Evolutionary conservation across 805 yeast species (phyloP).

Genomic region (Dipodascopsis uninucleata): DNA sequence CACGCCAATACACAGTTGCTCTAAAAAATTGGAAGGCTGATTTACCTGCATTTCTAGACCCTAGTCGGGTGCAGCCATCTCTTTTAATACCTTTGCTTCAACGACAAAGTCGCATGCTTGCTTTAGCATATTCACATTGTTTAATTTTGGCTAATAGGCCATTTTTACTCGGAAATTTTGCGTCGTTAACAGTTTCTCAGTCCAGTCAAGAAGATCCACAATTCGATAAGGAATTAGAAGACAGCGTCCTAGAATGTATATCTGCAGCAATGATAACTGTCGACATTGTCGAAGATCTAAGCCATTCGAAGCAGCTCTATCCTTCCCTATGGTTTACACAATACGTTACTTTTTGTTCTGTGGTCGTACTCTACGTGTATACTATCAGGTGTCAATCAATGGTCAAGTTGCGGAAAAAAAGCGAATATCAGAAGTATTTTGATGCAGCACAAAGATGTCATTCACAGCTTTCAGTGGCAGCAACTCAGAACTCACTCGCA

Average conservation of each 20-base stretch:
- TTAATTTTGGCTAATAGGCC: slow-evolving; percentile 22
- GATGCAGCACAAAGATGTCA: slow-evolving; percentile 24
- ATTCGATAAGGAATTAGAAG: slow-evolving; percentile 6
- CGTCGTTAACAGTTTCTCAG: slow-evolving; percentile 12
- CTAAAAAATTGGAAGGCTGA: slow-evolving; percentile 13
- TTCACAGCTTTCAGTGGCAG: slow-evolving; percentile 16
- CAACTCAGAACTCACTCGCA: slow-evolving; percentile 21
- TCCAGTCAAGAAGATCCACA: slow-evolving; percentile 1
- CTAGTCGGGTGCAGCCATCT: slow-evolving; percentile 10
- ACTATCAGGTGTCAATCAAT: slow-evolving; percentile 13
- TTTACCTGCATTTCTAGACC: slow-evolving; percentile 22
- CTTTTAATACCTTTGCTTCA: slow-evolving; percentile 14
- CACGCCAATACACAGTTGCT: slow-evolving; percentile 6
- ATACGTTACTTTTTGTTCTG: slow-evolving; percentile 23
- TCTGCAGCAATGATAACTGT: slow-evolving; percentile 18
- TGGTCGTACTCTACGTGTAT: slow-evolving; percentile 20
- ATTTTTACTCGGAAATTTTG: slow-evolving; percentile 15
- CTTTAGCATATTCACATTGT: slow-evolving; percentile 20
- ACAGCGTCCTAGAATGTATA: slow-evolving; percentile 12
- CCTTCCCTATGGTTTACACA: slow-evolving; percentile 26
- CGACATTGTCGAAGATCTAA: slow-evolving; percentile 11
- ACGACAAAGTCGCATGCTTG: slow-evolving; percentile 17
- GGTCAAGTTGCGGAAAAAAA: too few species aligned
- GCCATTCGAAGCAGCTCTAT: slow-evolving; percentile 7
- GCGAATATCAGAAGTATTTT: slow-evolving; percentile 4